Evolutionary conservation across 495 filamentous ascomycete species (phyloP), one percentile per base, ranked within the genome.

Genomic region (Hypoxylon cercidicola): DNA sequence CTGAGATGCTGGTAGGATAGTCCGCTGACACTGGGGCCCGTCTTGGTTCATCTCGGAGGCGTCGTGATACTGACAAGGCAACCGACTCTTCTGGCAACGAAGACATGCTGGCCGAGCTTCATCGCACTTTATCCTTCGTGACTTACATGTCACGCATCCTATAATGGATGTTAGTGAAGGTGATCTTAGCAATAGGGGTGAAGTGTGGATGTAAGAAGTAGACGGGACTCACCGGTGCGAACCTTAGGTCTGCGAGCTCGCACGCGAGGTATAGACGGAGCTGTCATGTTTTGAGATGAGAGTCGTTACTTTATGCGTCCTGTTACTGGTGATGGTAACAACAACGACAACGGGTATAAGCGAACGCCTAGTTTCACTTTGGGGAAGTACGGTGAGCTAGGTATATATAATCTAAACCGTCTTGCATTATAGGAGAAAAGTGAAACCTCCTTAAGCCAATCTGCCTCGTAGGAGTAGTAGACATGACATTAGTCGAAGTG

Each of bases 81-180:
- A 16, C 41, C 41, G 18, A 11, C 34, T 77, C 48, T 76, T 83
- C 35, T 81, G 67, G 69, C 83, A 86, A 16, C 51, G 69, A 8
- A 66, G 59, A 69, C 83, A 86, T 5, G 74, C 45, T n/a, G 84
- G 82, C 0, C 72, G 75, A 5, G 40, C 62, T 69, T 83, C 79
- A 52, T 85, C 84, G 69, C 84, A 86, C 65, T 83, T 84, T 46
- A 85, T 83, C 54, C 79, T 78, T 19, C 82, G 75, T 11, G 84
- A 73, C 11, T 82, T 77, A 63, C 84, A 86, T 15, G 81, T 85
- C 77, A 78, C 81, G 63, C 83, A 85, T 12, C 82, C 83, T 43
- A 76, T 20, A 10, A 16, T 9, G 0, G 8, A 5, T 2, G 60
- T 64, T 32, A 64, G 43, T n/a, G 35, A 28, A 55, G 5, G 20